A percentile compares a stretch with the other conserved stretches of the same genome.
Evolutionary conservation across 768 basidiomycete genomes (phyloP).

Genomic region (Tubosaeta brunneosetosa): DNA sequence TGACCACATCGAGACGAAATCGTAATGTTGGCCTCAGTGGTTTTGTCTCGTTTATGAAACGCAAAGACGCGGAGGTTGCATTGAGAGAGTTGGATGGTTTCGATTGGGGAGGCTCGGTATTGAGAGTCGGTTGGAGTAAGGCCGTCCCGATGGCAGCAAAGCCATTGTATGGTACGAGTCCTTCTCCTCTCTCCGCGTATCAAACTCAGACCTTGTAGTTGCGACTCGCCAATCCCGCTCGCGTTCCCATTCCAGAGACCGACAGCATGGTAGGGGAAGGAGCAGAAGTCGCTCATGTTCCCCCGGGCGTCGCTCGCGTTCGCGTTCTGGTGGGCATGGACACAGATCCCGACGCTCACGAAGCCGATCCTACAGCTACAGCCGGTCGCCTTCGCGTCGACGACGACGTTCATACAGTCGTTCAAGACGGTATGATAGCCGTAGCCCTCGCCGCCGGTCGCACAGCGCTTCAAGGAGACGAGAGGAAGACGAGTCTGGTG

Average conservation of each 20-base stretch:
- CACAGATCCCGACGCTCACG: conserved; percentile 22
- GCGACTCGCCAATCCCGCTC: conserved; percentile 29
- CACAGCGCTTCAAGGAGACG: conserved; percentile 28
- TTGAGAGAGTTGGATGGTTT: conserved; percentile 87
- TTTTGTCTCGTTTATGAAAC: conserved; percentile 95
- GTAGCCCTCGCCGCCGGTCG: conserved; percentile 46
- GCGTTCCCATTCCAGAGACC: conserved; percentile 32
- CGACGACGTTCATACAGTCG: conserved; percentile 48
- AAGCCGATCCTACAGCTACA: conserved; percentile 27
- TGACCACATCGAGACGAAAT: conserved; percentile 63
- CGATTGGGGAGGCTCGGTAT: conserved; percentile 87
- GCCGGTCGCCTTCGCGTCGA: conserved; percentile 36
- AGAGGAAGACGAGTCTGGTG: conserved; percentile 52
- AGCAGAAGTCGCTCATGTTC: conserved; percentile 26
- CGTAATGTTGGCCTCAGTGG: conserved; percentile 84
- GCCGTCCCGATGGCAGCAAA: conserved; percentile 82
- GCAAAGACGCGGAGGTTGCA: conserved; percentile 86
- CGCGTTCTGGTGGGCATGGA: conserved; percentile 30
- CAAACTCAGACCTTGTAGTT: conserved; percentile 9
- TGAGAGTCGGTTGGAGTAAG: conserved; percentile 96
- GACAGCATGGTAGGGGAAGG: conserved; percentile 20
- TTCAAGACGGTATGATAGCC: conserved; percentile 38
- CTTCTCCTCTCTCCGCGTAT: neutral
- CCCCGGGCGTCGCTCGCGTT: conserved; percentile 24
- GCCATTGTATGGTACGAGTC: conserved; percentile 68